Conservation (phyloP, 176 grass and related monocot species). For the Zea mays region DNA sequence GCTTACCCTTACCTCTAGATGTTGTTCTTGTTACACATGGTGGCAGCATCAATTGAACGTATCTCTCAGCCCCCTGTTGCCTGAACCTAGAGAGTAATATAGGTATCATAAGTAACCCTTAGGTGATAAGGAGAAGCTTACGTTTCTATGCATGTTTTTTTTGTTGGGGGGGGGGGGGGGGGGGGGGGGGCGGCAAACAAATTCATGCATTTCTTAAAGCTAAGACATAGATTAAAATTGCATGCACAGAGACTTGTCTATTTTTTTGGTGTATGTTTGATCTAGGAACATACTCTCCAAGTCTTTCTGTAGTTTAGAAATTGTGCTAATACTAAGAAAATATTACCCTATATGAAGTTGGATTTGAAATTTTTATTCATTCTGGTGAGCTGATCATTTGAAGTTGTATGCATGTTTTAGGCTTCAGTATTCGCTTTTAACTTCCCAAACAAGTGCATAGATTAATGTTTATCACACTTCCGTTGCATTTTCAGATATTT, state of each 20-base stretch:
- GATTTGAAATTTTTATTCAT: constrained; percentile 16
- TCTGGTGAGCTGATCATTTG: background rate
- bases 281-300: constrained; percentile 15
- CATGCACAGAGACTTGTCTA: constrained; percentile 5
- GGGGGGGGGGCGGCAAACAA: background rate
- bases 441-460: background rate
- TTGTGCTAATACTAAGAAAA: background rate
- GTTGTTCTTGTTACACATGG: background rate
- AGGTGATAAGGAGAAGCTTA: background rate
- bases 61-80: background rate
- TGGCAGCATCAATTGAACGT: background rate
- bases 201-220: constrained; percentile 7
- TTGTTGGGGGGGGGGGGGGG: too few species aligned
- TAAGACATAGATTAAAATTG: background rate
- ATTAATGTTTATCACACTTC: constrained; percentile 14
- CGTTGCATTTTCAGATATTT: constrained; percentile 23
- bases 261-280: constrained; percentile 15
- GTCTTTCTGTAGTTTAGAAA: constrained; percentile 21
- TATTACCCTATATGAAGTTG: background rate
- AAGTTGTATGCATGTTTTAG: constrained; percentile 14
- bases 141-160: constrained; percentile 18
- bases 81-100: background rate
- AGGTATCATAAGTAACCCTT: background rate
- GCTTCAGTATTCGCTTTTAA: background rate
- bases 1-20: constrained; percentile 4